Evolutionary conservation across 2,329 filamentous ascomycete species (phyloP).

Genomic region (Emericellopsis cladophorae): DNA sequence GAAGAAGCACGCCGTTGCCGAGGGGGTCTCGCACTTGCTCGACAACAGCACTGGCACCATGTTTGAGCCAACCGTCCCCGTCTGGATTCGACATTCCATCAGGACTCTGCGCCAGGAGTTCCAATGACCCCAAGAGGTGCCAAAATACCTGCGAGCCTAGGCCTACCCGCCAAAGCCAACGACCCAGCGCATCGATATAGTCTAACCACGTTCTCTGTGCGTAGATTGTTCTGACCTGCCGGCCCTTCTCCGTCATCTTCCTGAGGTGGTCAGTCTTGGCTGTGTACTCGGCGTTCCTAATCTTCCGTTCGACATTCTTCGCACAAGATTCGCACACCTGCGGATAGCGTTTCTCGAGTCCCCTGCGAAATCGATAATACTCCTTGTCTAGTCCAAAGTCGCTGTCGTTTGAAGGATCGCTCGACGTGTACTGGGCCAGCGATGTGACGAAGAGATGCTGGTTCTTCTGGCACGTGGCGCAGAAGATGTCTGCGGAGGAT

Average conservation of each 20-base stretch:
- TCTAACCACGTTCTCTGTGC: slow-evolving; percentile 22
- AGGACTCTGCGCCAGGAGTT: slow-evolving; percentile 10
- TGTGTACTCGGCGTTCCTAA: slow-evolving; percentile 62
- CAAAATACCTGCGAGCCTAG: slow-evolving; percentile 34
- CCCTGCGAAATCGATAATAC: slow-evolving; percentile 56
- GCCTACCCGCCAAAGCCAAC: slow-evolving; percentile 34
- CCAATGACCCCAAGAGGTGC: slow-evolving; percentile 26
- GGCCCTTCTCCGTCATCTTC: slow-evolving; percentile 50
- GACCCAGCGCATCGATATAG: slow-evolving; percentile 25
- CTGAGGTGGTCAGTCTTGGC: slow-evolving; percentile 74
- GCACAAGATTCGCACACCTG: slow-evolving; percentile 78
- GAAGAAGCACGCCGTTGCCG: slow-evolving; percentile 24
- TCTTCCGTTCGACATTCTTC: slow-evolving; percentile 55
- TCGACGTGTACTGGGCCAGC: slow-evolving; percentile 67
- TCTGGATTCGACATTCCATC: slow-evolving; percentile 21
- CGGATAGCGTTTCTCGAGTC: slow-evolving; percentile 74
- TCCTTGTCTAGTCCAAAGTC: slow-evolving; percentile 56
- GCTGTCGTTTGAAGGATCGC: slow-evolving; percentile 51
- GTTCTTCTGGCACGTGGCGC: slow-evolving; percentile 74
- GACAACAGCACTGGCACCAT: slow-evolving; percentile 6
- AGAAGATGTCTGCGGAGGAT: slow-evolving; percentile 38
- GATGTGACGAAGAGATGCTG: slow-evolving; percentile 68
- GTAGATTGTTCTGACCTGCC: slow-evolving; percentile 1
- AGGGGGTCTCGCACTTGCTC: slow-evolving; percentile 21
- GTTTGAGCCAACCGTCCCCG: slow-evolving; percentile 8